These are phyloP conservation scores for Fomitopsis pulvina DNA, from an alignment of 768 basidiomycete species.

Conservation along the genomic window DNA sequence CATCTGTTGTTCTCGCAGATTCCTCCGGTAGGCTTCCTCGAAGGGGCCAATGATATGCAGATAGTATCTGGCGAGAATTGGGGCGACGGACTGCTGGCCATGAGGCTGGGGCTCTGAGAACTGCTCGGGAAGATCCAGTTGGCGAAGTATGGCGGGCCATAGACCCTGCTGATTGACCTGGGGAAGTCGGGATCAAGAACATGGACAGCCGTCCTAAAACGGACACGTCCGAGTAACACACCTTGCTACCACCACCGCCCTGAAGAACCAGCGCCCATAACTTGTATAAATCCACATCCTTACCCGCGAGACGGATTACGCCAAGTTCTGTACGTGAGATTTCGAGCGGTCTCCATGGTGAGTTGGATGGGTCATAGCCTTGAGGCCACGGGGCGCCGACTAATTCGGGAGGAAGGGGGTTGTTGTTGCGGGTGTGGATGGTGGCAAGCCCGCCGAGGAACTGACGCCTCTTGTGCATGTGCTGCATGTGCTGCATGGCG, in stretches of 20 bases:
- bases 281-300: constrained; percentile 71
- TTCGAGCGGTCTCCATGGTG: constrained; percentile 64
- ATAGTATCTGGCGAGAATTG: constrained; percentile 53
- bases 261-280: constrained; percentile 59
- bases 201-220: neutral
- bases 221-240: constrained; percentile 25
- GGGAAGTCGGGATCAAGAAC: neutral
- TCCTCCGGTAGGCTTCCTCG: constrained; percentile 64
- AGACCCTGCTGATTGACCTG: constrained; percentile 34
- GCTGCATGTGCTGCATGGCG: constrained; percentile 35
- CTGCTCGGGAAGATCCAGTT: constrained; percentile 33
- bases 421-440: constrained; percentile 45
- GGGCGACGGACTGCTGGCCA: constrained; percentile 41
- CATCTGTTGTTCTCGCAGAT: constrained; percentile 51
- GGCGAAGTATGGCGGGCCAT: constrained; percentile 50
- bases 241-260: constrained; percentile 55
- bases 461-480: constrained; percentile 43
- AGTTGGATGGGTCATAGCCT: constrained; percentile 54
- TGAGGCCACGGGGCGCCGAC: constrained; percentile 53
- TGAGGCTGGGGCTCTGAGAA: constrained; percentile 13
- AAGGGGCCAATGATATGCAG: constrained; percentile 59
- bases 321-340: constrained; percentile 51
- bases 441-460: constrained; percentile 58
- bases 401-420: constrained; percentile 70
- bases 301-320: constrained; percentile 60